Conservation (phyloP, 2,329 filamentous ascomycete species). For the Penicillium polonicum region DNA sequence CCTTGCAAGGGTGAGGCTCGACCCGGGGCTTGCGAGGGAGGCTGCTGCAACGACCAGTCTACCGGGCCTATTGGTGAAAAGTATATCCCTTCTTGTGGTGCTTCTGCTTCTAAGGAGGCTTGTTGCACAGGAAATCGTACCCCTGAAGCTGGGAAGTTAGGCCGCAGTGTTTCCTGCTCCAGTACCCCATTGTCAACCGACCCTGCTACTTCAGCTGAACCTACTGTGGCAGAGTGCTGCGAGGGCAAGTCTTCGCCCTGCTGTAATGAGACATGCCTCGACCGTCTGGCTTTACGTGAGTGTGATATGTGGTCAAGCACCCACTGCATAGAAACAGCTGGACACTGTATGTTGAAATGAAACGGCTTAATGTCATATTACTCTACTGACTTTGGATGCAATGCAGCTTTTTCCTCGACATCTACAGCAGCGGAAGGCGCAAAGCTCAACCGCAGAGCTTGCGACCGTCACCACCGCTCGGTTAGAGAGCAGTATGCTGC, state of each 20-base stretch:
- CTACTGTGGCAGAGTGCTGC: conserved; percentile 3
- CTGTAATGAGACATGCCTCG: conserved; percentile 47
- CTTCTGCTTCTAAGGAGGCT: neutral
- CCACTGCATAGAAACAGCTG: neutral
- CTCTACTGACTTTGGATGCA: neutral
- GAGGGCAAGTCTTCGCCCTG: conserved; percentile 42
- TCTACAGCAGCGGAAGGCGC: neutral
- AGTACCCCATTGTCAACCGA: neutral
- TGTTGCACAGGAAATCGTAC: neutral
- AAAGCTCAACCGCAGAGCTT: conserved; percentile 27
- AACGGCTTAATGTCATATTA: neutral
- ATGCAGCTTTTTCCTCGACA: neutral
- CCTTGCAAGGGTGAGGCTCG: neutral
- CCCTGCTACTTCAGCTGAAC: neutral
- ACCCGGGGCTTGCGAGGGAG: neutral
- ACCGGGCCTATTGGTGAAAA: neutral
- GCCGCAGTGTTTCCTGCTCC: neutral
- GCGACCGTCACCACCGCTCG: conserved; percentile 38
- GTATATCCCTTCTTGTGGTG: neutral
- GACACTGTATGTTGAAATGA: neutral
- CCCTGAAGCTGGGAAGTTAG: neutral
- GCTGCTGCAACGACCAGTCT: neutral
- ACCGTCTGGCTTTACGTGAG: conserved; percentile 47
- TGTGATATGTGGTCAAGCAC: conserved; percentile 23
- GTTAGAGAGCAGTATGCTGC: conserved; percentile 44